These are phyloP conservation scores for Collybia nuda DNA, from an alignment of 768 basidiomycete species.

Conservation along the genomic window DNA sequence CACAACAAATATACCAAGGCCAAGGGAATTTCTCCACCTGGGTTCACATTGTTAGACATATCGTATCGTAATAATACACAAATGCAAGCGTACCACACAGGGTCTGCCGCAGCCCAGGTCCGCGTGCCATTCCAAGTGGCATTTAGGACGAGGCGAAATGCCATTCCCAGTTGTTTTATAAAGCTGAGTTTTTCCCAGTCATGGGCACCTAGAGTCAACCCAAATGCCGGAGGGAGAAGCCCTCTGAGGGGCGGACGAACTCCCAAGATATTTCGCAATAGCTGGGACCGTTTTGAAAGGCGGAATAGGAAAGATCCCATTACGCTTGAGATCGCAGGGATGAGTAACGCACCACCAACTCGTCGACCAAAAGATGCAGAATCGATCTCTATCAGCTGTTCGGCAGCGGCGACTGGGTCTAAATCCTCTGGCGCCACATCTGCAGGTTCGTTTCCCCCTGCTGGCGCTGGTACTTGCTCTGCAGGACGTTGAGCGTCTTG, in stretches of 20 bases:
- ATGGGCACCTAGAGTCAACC: constrained; percentile 8
- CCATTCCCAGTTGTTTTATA: constrained; percentile 25
- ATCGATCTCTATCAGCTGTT: constrained; percentile 57
- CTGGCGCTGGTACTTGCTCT: constrained; percentile 12
- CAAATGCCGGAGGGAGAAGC: constrained; percentile 11
- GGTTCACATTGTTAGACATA: neutral
- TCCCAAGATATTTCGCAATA: constrained; percentile 41
- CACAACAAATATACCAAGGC: constrained; percentile 65
- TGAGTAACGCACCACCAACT: constrained; percentile 67
- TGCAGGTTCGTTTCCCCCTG: constrained; percentile 20
- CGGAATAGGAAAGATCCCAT: constrained; percentile 64
- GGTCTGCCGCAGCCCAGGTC: constrained; percentile 68
- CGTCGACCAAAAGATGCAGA: constrained; percentile 62
- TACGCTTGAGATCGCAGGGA: constrained; percentile 62
- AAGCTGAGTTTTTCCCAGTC: constrained; percentile 20
- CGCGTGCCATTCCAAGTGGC: constrained; percentile 56
- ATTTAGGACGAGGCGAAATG: constrained; percentile 37
- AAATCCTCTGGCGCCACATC: constrained; percentile 27
- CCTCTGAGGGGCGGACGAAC: constrained; percentile 22
- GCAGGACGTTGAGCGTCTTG: constrained; percentile 1
- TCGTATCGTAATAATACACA: constrained; percentile 1
- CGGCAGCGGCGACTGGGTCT: constrained; percentile 46
- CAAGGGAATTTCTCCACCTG: constrained; percentile 69
- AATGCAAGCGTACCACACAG: constrained; percentile 56
- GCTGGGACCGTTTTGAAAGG: constrained; percentile 44